Conservation (phyloP, 2,329 filamentous ascomycete genomes). For the Magnaporthales sp. region DNA sequence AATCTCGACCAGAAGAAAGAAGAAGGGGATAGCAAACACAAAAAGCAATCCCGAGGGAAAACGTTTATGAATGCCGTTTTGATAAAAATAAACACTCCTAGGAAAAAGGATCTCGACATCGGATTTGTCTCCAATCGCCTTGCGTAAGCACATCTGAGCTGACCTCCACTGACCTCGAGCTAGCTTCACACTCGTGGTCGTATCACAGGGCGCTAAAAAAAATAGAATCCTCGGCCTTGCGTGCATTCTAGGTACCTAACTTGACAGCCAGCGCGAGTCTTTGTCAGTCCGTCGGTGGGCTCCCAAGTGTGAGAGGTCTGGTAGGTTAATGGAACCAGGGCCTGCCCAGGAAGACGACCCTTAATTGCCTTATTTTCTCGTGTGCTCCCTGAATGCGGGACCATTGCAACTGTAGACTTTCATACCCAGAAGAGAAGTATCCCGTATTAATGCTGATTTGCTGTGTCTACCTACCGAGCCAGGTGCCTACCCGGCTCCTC, state of each 20-base stretch:
- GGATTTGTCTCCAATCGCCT: neutral
- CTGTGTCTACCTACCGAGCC: neutral
- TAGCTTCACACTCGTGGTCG: neutral
- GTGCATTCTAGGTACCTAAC: neutral
- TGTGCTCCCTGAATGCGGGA: neutral
- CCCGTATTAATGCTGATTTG: neutral
- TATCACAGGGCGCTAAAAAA: neutral
- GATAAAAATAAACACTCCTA: neutral
- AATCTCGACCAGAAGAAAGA: neutral
- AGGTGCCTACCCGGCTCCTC: neutral
- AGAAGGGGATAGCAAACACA: neutral
- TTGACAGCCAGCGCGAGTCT: neutral
- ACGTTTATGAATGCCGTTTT: neutral
- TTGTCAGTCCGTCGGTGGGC: neutral
- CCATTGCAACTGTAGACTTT: neutral
- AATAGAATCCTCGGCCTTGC: neutral
- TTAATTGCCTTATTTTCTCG: neutral
- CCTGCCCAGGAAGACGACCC: neutral
- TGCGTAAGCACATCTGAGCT: neutral
- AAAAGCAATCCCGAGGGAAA: neutral
- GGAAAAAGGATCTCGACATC: neutral
- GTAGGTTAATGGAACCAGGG: neutral
- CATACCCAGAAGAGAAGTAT: neutral
- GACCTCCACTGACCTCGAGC: neutral
- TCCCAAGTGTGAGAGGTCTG: neutral